Base-by-base conservation (phyloP, 2,329 filamentous ascomycete genomes). In the Pseudogymnoascus sp. region DNA sequence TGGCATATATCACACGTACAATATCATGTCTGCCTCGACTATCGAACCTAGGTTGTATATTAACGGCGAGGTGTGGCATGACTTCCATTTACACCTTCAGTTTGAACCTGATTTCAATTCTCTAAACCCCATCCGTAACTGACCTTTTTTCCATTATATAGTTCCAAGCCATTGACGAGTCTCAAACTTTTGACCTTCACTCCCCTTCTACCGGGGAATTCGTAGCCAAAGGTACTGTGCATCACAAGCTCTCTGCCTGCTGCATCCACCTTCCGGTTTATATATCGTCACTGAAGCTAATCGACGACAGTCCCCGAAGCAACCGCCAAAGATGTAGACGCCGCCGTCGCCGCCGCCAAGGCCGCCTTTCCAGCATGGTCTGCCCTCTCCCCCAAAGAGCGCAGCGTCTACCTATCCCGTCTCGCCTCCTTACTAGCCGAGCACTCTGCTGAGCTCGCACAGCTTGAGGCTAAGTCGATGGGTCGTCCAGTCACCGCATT, bases 391-490 rank as follows among this genome's bases (percentile, higher is more conserved):
- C 71, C 74, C 58, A 69, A 73, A 3, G 76, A 81, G 65, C 74
- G 80, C 37, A 71, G 74, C 36, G 74, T 77, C 11, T 69, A 73
- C 10, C 68, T 81, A n/a, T 68, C 72, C 4, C 73, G 41, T 24
- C 60, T 47, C 5, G 60, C 37, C 1, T 9, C 36, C 37, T 9
- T 59, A 63, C 8, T 62, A 5, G 61, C 61, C 13, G 33, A 80
- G 50, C 68, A 72, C 59, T 72, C 84, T 50, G 70, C 73, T 10
- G 73, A 74, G 39, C 71, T 82, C 9, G 74, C 74, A 65, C 74
- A 71, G 61, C 80, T 82, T 69, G 79, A 78, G 26, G 81, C 81
- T 10, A 83, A 83, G 68, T 80, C 81, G 4, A 72, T 77, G 65
- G 61, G 13, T 58, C 10, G 66, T 62, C n/a, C 50, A 60, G 15